phyloP scores from a whole-genome alignment of 257 asterid species.

The Solanum bukasovii region DNA sequence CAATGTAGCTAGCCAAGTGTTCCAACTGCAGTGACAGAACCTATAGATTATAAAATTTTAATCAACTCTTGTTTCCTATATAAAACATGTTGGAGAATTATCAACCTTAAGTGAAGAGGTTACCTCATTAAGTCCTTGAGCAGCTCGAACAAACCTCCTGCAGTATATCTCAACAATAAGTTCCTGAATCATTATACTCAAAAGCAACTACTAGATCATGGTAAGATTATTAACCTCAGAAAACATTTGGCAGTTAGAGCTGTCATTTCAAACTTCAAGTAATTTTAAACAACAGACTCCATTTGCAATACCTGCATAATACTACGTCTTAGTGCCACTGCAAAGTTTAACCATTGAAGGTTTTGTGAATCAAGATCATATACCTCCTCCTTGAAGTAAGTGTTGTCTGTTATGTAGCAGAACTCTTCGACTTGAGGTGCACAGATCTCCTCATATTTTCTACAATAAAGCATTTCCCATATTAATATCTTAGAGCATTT shows the following conservation, averaged over 20 bases:
- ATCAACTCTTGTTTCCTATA: neutral
- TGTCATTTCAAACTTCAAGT: slow-evolving; percentile 87
- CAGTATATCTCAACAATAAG: too few species aligned
- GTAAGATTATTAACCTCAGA: slow-evolving; percentile 35
- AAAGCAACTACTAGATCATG: neutral
- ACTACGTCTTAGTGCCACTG: neutral
- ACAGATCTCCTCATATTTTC: too few species aligned
- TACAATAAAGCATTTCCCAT: too few species aligned
- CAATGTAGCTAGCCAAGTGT: too few species aligned
- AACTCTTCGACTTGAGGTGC: too few species aligned
- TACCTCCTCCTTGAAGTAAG: slow-evolving; percentile 32
- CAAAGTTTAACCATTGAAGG: neutral
- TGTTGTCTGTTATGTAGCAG: too few species aligned
- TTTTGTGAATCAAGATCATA: neutral
- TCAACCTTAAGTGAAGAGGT: too few species aligned
- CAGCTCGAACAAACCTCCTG: too few species aligned
- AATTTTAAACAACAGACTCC: slow-evolving; percentile 68
- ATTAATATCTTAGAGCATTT: too few species aligned
- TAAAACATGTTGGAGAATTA: neutral
- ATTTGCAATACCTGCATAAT: slow-evolving; percentile 58
- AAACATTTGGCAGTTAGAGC: slow-evolving; percentile 74
- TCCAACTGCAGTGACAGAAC: slow-evolving; percentile 16
- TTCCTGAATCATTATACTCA: too few species aligned
- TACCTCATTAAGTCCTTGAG: too few species aligned
- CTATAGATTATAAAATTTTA: neutral